Conservation (phyloP, 306 rosid genomes). For the Echinosophora koreensis region DNA sequence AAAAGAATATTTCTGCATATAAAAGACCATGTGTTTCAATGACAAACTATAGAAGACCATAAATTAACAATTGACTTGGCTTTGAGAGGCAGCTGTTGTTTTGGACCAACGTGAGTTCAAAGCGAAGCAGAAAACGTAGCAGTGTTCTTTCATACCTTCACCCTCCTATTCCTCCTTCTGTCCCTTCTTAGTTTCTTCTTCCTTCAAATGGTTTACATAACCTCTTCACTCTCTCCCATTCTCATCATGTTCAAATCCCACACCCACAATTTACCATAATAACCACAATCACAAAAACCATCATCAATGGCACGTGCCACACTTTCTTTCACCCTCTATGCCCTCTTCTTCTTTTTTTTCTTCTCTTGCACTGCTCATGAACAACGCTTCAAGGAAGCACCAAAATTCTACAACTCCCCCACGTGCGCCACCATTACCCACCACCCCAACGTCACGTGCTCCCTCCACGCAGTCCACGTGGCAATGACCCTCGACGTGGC, state of each 20-base stretch:
- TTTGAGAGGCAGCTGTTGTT: constrained; percentile 20
- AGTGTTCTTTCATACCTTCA: background rate
- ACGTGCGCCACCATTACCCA: constrained; percentile 52
- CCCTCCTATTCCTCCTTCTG: constrained; percentile 26
- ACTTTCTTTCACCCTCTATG: background rate
- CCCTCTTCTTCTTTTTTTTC: background rate
- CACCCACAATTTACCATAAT: background rate
- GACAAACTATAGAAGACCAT: background rate
- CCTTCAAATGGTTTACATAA: background rate
- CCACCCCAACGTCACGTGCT: constrained; percentile 37
- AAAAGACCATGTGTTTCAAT: background rate
- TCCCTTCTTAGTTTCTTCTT: background rate
- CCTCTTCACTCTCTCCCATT: background rate
- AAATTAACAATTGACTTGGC: constrained; percentile 39
- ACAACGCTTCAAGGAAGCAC: constrained; percentile 76
- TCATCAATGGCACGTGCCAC: background rate
- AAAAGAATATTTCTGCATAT: too few species aligned
- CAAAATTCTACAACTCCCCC: constrained; percentile 83
- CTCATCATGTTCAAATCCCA: constrained; percentile 14
- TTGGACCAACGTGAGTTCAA: constrained; percentile 58
- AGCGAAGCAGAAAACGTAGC: constrained; percentile 46
- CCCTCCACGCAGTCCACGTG: constrained; percentile 62
- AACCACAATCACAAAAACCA: background rate
- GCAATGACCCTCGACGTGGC: constrained; percentile 91
- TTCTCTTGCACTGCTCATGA: constrained; percentile 22